phyloP scores from a whole-genome alignment of 768 basidiomycete species.

The Lactarius quietus region DNA sequence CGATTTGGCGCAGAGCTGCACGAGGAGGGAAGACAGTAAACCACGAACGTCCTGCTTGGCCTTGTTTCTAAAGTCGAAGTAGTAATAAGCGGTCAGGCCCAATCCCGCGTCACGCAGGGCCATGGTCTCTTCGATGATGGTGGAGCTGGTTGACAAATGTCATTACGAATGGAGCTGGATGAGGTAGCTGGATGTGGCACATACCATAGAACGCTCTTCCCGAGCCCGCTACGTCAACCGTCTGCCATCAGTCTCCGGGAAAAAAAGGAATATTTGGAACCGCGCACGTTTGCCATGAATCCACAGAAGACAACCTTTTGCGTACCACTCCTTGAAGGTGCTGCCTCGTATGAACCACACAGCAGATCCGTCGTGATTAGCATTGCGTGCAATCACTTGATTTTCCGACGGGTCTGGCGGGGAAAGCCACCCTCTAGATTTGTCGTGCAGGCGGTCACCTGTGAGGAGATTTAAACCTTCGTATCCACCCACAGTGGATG shows the following conservation, averaged over 20 bases:
- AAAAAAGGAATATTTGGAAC: fast-evolving
- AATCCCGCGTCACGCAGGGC: neutral
- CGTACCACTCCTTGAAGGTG: neutral
- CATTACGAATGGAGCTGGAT: neutral
- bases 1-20: constrained; percentile 1
- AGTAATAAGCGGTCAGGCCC: neutral
- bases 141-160: neutral
- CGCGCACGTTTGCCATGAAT: neutral
- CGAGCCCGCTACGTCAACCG: neutral
- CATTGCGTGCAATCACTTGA: neutral
- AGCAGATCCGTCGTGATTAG: neutral
- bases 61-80: constrained; percentile 1
- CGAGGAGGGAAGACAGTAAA: neutral
- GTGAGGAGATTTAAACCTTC: neutral
- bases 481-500: fast-evolving
- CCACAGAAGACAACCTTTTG: neutral
- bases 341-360: neutral
- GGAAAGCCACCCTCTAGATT: constrained; percentile 1
- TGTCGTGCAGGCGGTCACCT: neutral
- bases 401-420: constrained; percentile 12
- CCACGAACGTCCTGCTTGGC: constrained; percentile 1
- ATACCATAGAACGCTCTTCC: neutral
- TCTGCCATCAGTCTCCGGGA: neutral
- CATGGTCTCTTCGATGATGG: neutral
- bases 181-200: neutral